Evolutionary conservation across 495 filamentous ascomycete species (phyloP).

Genomic region (Penicillium riverlandense): DNA sequence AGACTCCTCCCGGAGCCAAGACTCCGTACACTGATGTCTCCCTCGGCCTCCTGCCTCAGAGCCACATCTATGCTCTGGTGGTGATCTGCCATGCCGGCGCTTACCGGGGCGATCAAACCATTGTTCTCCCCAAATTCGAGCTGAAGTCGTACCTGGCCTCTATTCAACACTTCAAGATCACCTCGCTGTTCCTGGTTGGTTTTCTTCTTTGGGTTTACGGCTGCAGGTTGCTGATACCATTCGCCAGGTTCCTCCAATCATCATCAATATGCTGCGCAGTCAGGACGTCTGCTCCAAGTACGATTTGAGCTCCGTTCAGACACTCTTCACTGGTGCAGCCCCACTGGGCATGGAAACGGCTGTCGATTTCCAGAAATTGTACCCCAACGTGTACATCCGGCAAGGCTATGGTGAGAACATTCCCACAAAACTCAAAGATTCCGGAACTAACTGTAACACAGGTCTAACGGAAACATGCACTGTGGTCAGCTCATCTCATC

Average conservation of each 20-base stretch:
- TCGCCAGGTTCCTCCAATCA: conserved; percentile 71
- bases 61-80: conserved; percentile 81
- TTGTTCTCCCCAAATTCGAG: conserved; percentile 85
- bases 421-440: neutral
- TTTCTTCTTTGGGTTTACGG: no score
- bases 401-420: conserved; percentile 71
- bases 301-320: conserved; percentile 61
- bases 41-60: conserved; percentile 73
- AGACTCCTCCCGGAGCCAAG: conserved; percentile 23
- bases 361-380: conserved; percentile 54
- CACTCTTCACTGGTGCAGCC: conserved; percentile 75
- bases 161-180: conserved; percentile 70
- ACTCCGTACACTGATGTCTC: conserved; percentile 47
- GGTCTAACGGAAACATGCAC: conserved; percentile 79
- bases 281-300: conserved; percentile 56
- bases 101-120: conserved; percentile 70
- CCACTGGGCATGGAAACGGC: conserved; percentile 77
- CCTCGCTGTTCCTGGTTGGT: conserved; percentile 58
- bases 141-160: conserved; percentile 54
- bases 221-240: neutral
- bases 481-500: conserved; percentile 58
- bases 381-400: conserved; percentile 58
- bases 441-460: conserved; percentile 15
- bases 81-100: conserved; percentile 62
- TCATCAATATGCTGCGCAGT: conserved; percentile 72